Evolutionary conservation across 1,139 yeast species (phyloP), one percentile per base, ranked within the genome.

Genomic region (Suhomyces ambrosiae): DNA sequence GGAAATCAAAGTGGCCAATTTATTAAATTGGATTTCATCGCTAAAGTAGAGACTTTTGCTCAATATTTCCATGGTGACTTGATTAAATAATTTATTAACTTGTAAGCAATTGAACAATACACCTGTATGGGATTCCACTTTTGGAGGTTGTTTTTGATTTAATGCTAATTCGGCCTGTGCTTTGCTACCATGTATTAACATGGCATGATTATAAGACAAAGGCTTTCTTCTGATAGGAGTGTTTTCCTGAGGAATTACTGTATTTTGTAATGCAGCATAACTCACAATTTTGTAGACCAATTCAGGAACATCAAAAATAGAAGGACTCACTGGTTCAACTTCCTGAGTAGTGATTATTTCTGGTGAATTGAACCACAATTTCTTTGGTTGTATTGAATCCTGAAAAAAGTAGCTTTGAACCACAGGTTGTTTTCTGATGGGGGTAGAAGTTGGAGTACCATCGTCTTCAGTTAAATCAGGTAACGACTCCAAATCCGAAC

Each of bases 261-360:
- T 64, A 37, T 52, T 57, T 43, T 63, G 69, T 23, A 65, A 63
- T 32, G 84, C 86, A 10, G 86, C 81, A 56, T 68, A 78, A 16
- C 68, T 65, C 18, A 88, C 52, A 11, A 89, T 85, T 41, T 71
- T 68, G 46, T 72, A 62, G 13, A 88, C 68, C 39, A 89, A 82
- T 58, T 89, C 96, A 0, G 96, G 96, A 13, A 84, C 80, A 35
- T 71, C 70, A 53, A 88, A 83, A 5, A 88, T 83, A 15, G 67
- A 63, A 40, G 74, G 77, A 21, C 43, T 32, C 4, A 22, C 16
- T 10, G 27, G 23, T 18, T 22, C 22, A 14, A 15, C 8, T 4
- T 32, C 31, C 8, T 22, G 24, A 12, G 22, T 21, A 14, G 27
- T 11, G 13, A 28, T 18, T 19, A 18, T 9, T 15, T 29, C 27